phyloP scores from a whole-genome alignment of 1,284 basidiomycete species.

The Microbotryum violaceum region DNA sequence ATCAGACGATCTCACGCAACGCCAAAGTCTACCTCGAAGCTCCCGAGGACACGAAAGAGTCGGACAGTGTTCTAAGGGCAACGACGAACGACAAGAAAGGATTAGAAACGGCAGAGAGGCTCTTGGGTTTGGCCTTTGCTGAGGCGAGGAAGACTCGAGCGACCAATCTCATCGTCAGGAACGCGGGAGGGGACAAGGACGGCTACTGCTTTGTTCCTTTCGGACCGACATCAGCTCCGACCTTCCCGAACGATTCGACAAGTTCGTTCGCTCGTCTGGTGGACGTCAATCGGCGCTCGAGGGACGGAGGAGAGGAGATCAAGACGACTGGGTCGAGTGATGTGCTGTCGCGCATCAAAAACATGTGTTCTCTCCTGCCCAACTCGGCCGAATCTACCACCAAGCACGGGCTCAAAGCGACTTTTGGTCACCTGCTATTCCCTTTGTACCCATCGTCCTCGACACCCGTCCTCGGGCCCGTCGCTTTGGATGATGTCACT shows the following conservation, averaged over 20 bases:
- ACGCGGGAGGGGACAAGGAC: neutral
- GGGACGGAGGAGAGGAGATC: neutral
- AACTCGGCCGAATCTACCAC: neutral
- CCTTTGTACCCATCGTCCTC: conserved; percentile 11
- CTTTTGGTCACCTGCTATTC: conserved; percentile 23
- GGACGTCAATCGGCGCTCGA: neutral
- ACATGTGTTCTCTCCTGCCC: neutral
- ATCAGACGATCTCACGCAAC: conserved; percentile 17
- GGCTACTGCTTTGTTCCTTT: no score
- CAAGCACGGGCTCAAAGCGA: conserved; percentile 12
- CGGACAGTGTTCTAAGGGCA: conserved; percentile 10
- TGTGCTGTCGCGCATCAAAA: neutral
- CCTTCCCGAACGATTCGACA: conserved; percentile 10
- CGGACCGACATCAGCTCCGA: neutral
- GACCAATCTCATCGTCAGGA: conserved; percentile 7
- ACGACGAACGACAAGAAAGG: conserved; percentile 9
- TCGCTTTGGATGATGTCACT: neutral
- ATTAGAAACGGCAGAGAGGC: conserved; percentile 3
- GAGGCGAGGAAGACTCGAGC: conserved; percentile 1
- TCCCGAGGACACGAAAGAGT: neutral
- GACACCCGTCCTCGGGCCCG: conserved; percentile 14
- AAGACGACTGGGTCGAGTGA: neutral
- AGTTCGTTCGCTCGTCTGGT: neutral
- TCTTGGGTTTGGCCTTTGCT: conserved; percentile 11
- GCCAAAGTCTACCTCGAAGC: conserved; percentile 23